These are phyloP conservation scores for Rhododendron mucronatum DNA, from an alignment of 148 eudicot species.

Conservation along the genomic window DNA sequence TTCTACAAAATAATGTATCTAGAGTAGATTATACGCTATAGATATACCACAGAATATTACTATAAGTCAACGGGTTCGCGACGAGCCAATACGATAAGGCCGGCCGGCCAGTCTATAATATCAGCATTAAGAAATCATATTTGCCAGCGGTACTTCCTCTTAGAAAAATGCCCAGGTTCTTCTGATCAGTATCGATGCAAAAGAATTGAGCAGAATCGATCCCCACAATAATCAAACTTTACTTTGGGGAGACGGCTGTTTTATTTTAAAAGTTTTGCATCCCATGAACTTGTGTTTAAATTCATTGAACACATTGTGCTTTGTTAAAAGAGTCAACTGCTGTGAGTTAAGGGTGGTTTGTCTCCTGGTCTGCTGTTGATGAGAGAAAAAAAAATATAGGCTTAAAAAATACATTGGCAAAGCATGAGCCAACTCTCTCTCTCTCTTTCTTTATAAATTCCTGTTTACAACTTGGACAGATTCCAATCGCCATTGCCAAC, in stretches of 20 bases:
- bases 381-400: not conserved
- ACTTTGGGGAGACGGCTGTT: not conserved
- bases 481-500: not conserved
- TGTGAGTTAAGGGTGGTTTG: constrained; percentile 12
- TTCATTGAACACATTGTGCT: constrained; percentile 16
- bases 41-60: not conserved
- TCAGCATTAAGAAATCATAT: not conserved
- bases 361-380: constrained; percentile 21
- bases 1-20: not conserved
- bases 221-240: not conserved
- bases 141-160: constrained; percentile 2
- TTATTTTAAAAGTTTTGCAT: not conserved
- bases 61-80: constrained; percentile 1
- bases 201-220: not conserved
- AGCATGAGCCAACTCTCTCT: not conserved
- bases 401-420: not conserved
- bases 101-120: not conserved
- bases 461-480: not conserved
- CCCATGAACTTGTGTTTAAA: not conserved
- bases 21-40: not conserved
- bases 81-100: not conserved
- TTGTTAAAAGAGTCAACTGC: constrained; percentile 14
- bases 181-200: not conserved
- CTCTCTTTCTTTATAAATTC: not conserved
- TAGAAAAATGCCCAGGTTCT: not conserved